Evolutionary conservation across 1,139 yeast genomes (phyloP), one percentile per base, ranked within the genome.

Genomic region (Magnusiomyces suaveolens): DNA sequence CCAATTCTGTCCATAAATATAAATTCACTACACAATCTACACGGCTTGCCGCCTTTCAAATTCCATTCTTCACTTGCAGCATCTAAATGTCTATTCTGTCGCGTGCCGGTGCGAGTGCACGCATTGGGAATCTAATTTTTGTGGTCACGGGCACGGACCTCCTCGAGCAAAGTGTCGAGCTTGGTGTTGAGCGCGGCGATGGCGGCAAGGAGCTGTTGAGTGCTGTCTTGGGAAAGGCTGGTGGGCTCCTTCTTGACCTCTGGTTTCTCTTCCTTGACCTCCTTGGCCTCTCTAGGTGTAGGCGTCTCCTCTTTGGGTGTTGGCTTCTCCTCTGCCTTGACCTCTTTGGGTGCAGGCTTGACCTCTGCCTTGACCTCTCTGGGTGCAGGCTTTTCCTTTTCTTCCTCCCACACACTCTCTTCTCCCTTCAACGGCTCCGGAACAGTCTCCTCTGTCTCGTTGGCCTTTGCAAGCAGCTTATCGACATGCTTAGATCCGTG

Each of bases 381-480:
- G n/a, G 2, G 14, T 25, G 23, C 32, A 6, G 16, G 23, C 32
- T 44, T 33, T 24, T 44, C 57, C 48, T 59, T 60, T 43, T 60
- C 63, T 33, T 60, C 65, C 24, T 61, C 64, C 71, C 71, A 67
- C 2, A 64, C 60, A 43, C 66, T 60, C 46, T 60, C 63, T 23
- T 63, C 62, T 26, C 53, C 54, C n/a, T 59, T 56, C 33, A 54
- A 41, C 18, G 59, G 51, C 48, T 58, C 56, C 39, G 59, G 64
- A 44, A 66, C 64, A 43, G 69, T 70, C 20, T 71, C 75, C 2
- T 79, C 83, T 20, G 74, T 63, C 47, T 67, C 68, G 23, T 72
- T 72, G 3, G 82, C 81, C 62, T 81, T 82, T 57, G 75, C 69
- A 46, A 83, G 64, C 59, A 83, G 67, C 23, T 71, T 68, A 55